phyloP scores from a whole-genome alignment of 768 basidiomycete species.

The Termitomyces sp. region DNA sequence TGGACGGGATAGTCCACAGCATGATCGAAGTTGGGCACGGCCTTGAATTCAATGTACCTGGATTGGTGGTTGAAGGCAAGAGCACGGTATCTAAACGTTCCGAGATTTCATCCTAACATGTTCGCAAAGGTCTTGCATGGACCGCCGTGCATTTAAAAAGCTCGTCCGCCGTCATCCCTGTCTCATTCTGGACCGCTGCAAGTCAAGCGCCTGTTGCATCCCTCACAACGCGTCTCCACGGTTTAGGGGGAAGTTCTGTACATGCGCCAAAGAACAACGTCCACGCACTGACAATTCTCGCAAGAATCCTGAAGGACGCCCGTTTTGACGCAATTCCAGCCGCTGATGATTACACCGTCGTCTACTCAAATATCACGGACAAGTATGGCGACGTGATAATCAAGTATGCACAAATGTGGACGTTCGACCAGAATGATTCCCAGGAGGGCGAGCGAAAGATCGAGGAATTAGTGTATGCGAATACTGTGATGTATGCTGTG shows the following conservation, averaged over 20 bases:
- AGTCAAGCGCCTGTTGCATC: background rate
- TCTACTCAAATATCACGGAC: constrained; percentile 27
- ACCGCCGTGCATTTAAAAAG: constrained; percentile 39
- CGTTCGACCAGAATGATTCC: constrained; percentile 25
- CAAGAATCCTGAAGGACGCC: constrained; percentile 47
- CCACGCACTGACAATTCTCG: constrained; percentile 48
- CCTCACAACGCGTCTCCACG: constrained; percentile 4
- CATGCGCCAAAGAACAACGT: constrained; percentile 10
- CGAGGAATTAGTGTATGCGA: constrained; percentile 58
- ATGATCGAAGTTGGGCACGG: constrained; percentile 62
- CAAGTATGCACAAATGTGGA: constrained; percentile 40
- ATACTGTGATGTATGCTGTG: constrained; percentile 46
- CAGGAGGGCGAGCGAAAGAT: constrained; percentile 44
- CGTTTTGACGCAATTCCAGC: constrained; percentile 21
- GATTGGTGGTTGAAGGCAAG: constrained; percentile 57
- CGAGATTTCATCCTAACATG: background rate
- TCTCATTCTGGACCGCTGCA: constrained; percentile 16
- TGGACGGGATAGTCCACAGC: too few relatives aligned
- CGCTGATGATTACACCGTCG: constrained; percentile 10
- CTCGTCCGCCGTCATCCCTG: constrained; percentile 26
- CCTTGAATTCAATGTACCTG: constrained; percentile 53
- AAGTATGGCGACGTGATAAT: constrained; percentile 35
- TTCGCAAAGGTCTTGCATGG: constrained; percentile 47
- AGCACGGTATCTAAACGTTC: background rate
- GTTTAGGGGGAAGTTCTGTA: background rate